A percentile compares a stretch with the other conserved stretches of the same genome.
Conservation (phyloP, 345 rosid species). For the Dovyalis caffra region DNA sequence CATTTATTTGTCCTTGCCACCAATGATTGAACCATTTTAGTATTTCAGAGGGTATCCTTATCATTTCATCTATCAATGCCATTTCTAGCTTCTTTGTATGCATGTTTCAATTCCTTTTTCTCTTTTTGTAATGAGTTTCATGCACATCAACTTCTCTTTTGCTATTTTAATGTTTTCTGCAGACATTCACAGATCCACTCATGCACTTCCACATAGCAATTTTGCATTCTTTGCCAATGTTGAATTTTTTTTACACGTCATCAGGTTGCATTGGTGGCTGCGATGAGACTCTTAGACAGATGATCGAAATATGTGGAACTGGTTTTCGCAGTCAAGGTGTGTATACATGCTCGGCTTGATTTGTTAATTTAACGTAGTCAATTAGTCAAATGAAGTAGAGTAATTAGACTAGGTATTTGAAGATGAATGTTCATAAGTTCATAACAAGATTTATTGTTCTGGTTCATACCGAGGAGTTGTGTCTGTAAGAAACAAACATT, state of each 20-base stretch:
- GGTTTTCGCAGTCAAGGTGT: constrained; percentile 86
- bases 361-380: no score
- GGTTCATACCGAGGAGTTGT: not conserved
- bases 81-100: no score
- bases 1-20: no score
- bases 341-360: constrained; percentile 4
- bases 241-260: constrained; percentile 18
- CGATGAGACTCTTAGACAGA: constrained; percentile 69
- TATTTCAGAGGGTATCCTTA: no score
- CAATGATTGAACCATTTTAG: no score
- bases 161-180: not conserved
- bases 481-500: not conserved
- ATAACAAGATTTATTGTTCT: not conserved
- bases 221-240: not conserved
- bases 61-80: no score
- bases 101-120: no score
- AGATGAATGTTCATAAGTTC: not conserved
- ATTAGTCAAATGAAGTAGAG: no score
- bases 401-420: no score
- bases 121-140: no score
- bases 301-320: constrained; percentile 90
- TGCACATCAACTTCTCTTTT: no score
- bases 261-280: constrained; percentile 97
- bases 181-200: not conserved
- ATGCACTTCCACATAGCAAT: not conserved